Evolutionary conservation across 2,329 filamentous ascomycete species (phyloP).

Genomic region (Pseudogymnoascus pannorum): DNA sequence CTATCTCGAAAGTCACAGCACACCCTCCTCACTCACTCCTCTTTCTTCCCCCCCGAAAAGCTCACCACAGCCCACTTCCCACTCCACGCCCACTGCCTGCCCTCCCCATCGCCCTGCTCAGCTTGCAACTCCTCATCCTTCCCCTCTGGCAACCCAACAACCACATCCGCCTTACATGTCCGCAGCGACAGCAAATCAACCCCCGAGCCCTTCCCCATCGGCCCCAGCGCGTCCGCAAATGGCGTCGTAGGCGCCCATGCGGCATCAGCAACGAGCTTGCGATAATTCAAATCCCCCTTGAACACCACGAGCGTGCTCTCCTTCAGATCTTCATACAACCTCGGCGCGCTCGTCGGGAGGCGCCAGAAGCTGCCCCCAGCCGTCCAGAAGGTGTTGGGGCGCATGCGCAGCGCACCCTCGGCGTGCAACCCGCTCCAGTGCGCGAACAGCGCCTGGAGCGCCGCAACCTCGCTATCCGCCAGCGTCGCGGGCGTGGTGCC

Average conservation of each 20-base stretch:
- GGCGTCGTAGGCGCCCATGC: conserved; percentile 82
- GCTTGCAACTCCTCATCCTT: conserved; percentile 73
- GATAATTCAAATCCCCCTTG: conserved; percentile 95
- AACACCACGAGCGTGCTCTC: conserved; percentile 83
- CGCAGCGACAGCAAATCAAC: conserved; percentile 79
- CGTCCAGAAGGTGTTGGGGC: conserved; percentile 90
- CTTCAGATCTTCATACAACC: conserved; percentile 70
- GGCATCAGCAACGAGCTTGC: conserved; percentile 82
- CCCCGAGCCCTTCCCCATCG: conserved; percentile 72
- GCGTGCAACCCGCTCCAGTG: conserved; percentile 75
- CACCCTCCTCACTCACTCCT: neutral
- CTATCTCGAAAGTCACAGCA: neutral
- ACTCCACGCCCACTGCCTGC: conserved; percentile 86
- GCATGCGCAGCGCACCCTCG: conserved; percentile 75
- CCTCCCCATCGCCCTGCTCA: conserved; percentile 52
- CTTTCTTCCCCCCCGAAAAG: conserved; percentile 61
- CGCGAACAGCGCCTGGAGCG: conserved; percentile 70
- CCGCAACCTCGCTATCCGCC: conserved; percentile 56
- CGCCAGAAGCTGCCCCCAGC: conserved; percentile 82
- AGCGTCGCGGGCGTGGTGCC: conserved; percentile 54
- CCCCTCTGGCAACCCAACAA: conserved; percentile 77
- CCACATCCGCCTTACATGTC: conserved; percentile 94
- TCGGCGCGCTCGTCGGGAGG: conserved; percentile 59
- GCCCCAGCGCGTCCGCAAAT: conserved; percentile 77
- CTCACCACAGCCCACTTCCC: conserved; percentile 97